These are phyloP conservation scores for Mucor plumbeus DNA, from an alignment of 371 early-diverging fungal species.

Conservation along the genomic window DNA sequence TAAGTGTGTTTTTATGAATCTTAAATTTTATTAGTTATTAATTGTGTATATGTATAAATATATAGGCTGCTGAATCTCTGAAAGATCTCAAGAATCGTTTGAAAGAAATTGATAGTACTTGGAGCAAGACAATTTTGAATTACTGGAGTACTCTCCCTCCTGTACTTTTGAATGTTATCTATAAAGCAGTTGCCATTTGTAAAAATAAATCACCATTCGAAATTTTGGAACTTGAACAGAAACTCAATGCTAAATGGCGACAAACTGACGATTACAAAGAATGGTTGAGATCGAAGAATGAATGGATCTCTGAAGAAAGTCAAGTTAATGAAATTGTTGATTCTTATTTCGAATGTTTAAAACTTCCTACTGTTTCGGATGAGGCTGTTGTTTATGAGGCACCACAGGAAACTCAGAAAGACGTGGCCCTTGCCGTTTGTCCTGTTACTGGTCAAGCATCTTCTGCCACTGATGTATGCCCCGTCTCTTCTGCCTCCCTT, in stretches of 20 bases:
- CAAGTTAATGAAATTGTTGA: constrained; percentile 17
- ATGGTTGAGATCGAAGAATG: constrained; percentile 24
- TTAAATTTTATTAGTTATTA: background rate
- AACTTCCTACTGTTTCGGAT: background rate
- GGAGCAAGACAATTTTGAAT: constrained; percentile 39
- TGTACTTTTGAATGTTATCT: constrained; percentile 36
- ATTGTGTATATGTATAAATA: background rate
- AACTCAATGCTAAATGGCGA: constrained; percentile 46
- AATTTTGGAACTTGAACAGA: constrained; percentile 33
- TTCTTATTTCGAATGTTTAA: constrained; percentile 21
- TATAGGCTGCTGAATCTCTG: constrained; percentile 30
- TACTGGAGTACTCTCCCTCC: constrained; percentile 43
- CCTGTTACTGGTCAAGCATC: constrained; percentile 35
- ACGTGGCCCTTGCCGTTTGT: constrained; percentile 22
- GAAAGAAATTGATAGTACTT: constrained; percentile 20
- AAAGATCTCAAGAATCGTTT: constrained; percentile 31
- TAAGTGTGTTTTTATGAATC: constrained; percentile 25
- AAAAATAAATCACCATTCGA: constrained; percentile 22
- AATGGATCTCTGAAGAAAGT: constrained; percentile 11
- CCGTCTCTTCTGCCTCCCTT: background rate
- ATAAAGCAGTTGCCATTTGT: constrained; percentile 27
- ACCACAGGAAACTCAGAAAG: constrained; percentile 18
- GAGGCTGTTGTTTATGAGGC: constrained; percentile 27
- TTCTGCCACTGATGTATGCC: constrained; percentile 17
- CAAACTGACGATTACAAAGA: constrained; percentile 38